Evolutionary conservation across 208 protist genomes (phyloP).

Genomic region (Leishmania major): DNA sequence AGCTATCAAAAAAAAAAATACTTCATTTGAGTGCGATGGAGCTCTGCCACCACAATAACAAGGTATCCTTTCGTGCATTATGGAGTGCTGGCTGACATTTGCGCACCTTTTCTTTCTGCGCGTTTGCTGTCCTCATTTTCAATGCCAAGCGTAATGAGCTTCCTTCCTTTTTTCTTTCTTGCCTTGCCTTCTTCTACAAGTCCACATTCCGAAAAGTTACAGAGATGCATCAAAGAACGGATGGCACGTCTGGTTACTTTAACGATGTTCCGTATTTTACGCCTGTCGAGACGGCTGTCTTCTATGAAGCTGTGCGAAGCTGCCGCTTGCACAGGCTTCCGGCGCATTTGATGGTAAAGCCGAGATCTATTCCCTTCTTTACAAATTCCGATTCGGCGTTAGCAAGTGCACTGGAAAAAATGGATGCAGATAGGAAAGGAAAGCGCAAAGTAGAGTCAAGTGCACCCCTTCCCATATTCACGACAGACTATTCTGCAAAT

Average conservation of each 20-base stretch:
- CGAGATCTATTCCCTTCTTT: conserved; percentile 51
- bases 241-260: conserved; percentile 59
- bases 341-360: conserved; percentile 49
- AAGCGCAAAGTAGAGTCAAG: conserved; percentile 8
- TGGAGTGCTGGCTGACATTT: not conserved
- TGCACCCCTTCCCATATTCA: conserved; percentile 29
- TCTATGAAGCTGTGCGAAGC: conserved; percentile 56
- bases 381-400: conserved; percentile 25
- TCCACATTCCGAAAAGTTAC: not conserved
- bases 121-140: not conserved
- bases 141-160: not conserved
- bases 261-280: conserved; percentile 72
- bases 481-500: conserved; percentile 14
- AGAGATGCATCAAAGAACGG: conserved; percentile 33
- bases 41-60: not conserved
- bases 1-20: not conserved
- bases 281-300: conserved; percentile 61
- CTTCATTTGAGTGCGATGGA: conserved; percentile 5
- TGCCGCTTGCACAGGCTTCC: conserved; percentile 59
- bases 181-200: not conserved
- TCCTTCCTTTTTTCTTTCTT: conserved; percentile 1
- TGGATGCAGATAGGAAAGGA: conserved; percentile 6
- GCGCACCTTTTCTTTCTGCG: not conserved
- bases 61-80: not conserved
- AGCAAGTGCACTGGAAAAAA: conserved; percentile 1